Evolutionary conservation across 2,329 filamentous ascomycete species (phyloP).

Genomic region (Talaromyces sp.): DNA sequence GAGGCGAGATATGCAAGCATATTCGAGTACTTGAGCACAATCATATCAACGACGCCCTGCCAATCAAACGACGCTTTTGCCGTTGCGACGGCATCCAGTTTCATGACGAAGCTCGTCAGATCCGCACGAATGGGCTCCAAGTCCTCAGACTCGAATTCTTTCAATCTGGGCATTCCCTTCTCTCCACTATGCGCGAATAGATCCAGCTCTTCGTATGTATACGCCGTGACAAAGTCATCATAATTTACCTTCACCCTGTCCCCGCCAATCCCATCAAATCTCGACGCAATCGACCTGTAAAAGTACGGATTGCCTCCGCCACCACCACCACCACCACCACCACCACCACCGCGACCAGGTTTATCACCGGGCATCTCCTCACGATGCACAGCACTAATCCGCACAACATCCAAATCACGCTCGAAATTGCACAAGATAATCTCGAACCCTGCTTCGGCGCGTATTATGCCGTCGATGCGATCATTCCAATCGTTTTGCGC

Average conservation of each 20-base stretch:
- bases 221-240: constrained; percentile 49
- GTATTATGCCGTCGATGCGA: constrained; percentile 12
- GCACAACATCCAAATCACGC: constrained; percentile 35
- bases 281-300: constrained; percentile 28
- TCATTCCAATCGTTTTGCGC: constrained; percentile 48
- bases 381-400: constrained; percentile 27
- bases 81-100: constrained; percentile 24
- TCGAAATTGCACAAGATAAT: constrained; percentile 42
- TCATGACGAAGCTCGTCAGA: constrained; percentile 43
- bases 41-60: constrained; percentile 64
- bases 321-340: constrained; percentile 5
- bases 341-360: not conserved
- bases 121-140: constrained; percentile 42
- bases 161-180: constrained; percentile 39
- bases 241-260: constrained; percentile 47
- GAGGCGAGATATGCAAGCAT: constrained; percentile 45
- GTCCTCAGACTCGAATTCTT: constrained; percentile 28
- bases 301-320: constrained; percentile 12
- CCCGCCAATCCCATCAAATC: constrained; percentile 34
- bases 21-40: constrained; percentile 59
- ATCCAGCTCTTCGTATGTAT: constrained; percentile 39
- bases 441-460: constrained; percentile 10
- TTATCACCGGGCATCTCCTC: not conserved
- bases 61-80: constrained; percentile 51
- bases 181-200: constrained; percentile 35